Base-by-base conservation (phyloP, 495 filamentous ascomycete species). In the Aspergillus diversus region DNA sequence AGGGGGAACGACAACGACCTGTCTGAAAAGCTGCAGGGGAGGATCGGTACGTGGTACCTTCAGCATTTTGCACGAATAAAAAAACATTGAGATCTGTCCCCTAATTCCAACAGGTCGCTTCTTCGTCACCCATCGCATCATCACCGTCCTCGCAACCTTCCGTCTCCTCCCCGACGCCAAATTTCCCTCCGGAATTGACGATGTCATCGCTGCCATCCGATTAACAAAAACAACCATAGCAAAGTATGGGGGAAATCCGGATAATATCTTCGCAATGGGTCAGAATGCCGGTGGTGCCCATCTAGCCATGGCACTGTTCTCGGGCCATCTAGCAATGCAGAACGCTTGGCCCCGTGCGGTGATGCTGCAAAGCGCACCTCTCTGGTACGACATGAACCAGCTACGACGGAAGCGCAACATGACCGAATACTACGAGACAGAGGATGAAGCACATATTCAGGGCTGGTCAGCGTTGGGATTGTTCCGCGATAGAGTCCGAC, bases 271-370 rank as follows among this genome's bases (percentile, higher is more conserved):
- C 13, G 35, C 42, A 5, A 16, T 59, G 15, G 56, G 56, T 12
- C 56, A 59, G 33, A 59, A 39, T 16, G 56, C 56, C 11, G 56
- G 56, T 8, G 56, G 56, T 17, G 56, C 35, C 5, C 56, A 47
- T 47, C 33, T 59, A 7, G 56, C 37, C 21, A 59, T 59, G 56
- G 56, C 56, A 12, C 27, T 59, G 12, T 59, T 47, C n/a, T 12
- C 35, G 0, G 56, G 56, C 1, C 7, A 21, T 0, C 37, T 47
- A 0, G 37, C 37, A 5, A 31, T 47, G n/a, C 21, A 47, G 5
- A 13, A 32, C 15, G 42, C 21, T 1, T 17, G 37, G 17, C 35
- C 42, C 1, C 35, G 56, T 5, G 56, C 33, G 15, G 37, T 59
- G 9, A 32, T 59, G 56, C 21, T 59, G 8, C n/a, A 27, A 31